phyloP scores from a whole-genome alignment of 257 asterid genomes.

The Solanum lycopersicoides region DNA sequence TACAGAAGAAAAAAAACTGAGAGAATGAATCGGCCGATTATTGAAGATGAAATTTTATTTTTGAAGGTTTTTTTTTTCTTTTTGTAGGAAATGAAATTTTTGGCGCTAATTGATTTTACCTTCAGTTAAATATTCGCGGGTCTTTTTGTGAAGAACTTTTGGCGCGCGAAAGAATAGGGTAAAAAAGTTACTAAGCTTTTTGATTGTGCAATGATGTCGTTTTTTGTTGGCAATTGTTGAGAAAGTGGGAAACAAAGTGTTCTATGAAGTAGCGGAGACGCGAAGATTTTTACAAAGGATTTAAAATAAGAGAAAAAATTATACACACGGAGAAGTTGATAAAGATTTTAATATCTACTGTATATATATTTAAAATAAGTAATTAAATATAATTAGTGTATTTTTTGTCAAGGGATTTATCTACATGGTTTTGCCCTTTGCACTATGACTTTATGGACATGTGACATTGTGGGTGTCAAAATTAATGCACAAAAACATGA shows the following conservation, averaged over 20 bases:
- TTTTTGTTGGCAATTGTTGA: not conserved
- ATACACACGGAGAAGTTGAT: too few species aligned
- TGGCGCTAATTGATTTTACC: constrained; percentile 17
- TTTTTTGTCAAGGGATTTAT: too few species aligned
- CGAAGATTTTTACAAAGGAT: too few species aligned
- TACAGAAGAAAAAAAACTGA: not conserved
- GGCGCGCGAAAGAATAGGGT: not conserved
- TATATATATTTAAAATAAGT: too few species aligned
- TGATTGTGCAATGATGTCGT: not conserved
- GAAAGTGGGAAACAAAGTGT: not conserved
- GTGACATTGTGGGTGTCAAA: too few species aligned
- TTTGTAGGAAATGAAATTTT: not conserved
- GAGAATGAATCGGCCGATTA: not conserved
- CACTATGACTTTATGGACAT: too few species aligned
- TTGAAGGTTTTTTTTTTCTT: too few species aligned
- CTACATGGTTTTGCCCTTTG: too few species aligned
- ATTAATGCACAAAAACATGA: too few species aligned
- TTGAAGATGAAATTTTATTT: not conserved
- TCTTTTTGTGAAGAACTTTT: not conserved
- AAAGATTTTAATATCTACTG: too few species aligned
- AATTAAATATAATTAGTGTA: too few species aligned
- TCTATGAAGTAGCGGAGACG: not conserved
- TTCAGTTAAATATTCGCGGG: not conserved
- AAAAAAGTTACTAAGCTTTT: not conserved
- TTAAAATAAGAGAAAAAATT: too few species aligned